Conservation (phyloP, 2,329 filamentous ascomycete genomes). For the Didymella keratinophila region DNA sequence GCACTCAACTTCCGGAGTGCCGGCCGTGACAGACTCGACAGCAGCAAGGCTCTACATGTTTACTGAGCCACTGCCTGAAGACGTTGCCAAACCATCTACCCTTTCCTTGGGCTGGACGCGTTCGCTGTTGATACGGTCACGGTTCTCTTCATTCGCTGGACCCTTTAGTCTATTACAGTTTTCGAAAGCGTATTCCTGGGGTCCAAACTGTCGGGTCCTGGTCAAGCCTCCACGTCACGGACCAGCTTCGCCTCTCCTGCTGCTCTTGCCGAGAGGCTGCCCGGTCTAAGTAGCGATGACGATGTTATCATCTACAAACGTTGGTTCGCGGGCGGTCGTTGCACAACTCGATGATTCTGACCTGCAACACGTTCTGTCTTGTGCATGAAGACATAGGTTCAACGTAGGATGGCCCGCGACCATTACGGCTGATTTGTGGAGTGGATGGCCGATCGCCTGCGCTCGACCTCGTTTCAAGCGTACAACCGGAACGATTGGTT, state of each 20-base stretch:
- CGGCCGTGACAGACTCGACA: not conserved
- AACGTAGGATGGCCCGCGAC: not conserved
- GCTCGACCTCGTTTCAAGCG: not conserved
- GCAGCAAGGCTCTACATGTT: not conserved
- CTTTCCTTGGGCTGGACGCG: not conserved
- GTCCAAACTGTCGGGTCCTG: conserved; percentile 16
- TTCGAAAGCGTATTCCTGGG: conserved; percentile 5
- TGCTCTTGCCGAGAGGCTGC: not conserved
- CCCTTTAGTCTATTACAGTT: not conserved
- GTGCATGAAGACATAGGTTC: not conserved
- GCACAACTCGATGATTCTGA: not conserved
- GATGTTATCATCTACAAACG: not conserved
- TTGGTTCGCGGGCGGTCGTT: not conserved
- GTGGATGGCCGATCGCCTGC: not conserved
- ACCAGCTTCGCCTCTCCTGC: not conserved
- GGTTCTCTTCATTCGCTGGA: not conserved
- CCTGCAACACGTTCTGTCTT: not conserved
- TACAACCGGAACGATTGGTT: not conserved
- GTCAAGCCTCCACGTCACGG: conserved; percentile 18
- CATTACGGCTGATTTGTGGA: conserved; percentile 1
- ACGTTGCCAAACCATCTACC: not conserved
- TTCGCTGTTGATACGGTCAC: not conserved
- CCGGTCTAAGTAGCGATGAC: not conserved
- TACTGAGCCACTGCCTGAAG: not conserved
- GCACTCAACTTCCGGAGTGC: not conserved